Evolutionary conservation across 371 early-diverging fungal species (phyloP).

Genomic region (Rhizopus sp.): DNA sequence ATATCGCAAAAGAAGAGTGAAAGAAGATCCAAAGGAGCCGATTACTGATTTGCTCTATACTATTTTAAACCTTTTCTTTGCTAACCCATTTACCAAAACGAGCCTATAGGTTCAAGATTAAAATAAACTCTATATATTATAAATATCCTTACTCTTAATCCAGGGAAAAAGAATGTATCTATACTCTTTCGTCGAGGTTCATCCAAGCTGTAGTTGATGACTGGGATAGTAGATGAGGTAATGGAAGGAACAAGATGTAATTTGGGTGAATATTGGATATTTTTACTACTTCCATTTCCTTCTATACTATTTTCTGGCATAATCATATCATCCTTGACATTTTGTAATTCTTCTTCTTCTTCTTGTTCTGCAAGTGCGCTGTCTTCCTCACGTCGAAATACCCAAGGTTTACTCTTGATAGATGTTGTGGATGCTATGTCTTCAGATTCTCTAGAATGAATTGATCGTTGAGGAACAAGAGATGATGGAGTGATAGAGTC

Average conservation of each 20-base stretch:
- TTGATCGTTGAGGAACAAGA: slow-evolving; percentile 11
- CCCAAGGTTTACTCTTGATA: slow-evolving; percentile 20
- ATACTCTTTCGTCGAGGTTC: slow-evolving; percentile 6
- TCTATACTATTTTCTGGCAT: background rate
- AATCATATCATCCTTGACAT: background rate
- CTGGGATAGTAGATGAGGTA: slow-evolving; percentile 17
- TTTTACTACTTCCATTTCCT: background rate
- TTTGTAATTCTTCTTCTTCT: slow-evolving; percentile 1
- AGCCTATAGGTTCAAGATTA: slow-evolving; percentile 1
- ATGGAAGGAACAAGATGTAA: slow-evolving; percentile 6
- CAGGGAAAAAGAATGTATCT: slow-evolving; percentile 11
- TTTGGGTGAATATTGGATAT: background rate
- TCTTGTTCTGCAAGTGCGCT: background rate
- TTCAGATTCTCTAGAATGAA: slow-evolving; percentile 12
- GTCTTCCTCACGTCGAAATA: background rate
- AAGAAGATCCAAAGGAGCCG: slow-evolving; percentile 35
- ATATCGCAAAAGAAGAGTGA: slow-evolving; percentile 42
- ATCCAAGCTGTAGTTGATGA: slow-evolving; percentile 3
- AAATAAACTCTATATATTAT: background rate
- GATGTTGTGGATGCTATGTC: slow-evolving; percentile 15
- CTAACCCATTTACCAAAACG: slow-evolving; percentile 23
- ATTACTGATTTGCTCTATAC: slow-evolving; percentile 18
- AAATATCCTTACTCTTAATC: slow-evolving; percentile 9
- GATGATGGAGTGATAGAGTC: slow-evolving; percentile 15
- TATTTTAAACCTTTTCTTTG: slow-evolving; percentile 4